Percentiles rank a stretch among this genome's conserved stretches.
phyloP scores from a whole-genome alignment of 306 rosid species.

The Vigna mungo region DNA sequence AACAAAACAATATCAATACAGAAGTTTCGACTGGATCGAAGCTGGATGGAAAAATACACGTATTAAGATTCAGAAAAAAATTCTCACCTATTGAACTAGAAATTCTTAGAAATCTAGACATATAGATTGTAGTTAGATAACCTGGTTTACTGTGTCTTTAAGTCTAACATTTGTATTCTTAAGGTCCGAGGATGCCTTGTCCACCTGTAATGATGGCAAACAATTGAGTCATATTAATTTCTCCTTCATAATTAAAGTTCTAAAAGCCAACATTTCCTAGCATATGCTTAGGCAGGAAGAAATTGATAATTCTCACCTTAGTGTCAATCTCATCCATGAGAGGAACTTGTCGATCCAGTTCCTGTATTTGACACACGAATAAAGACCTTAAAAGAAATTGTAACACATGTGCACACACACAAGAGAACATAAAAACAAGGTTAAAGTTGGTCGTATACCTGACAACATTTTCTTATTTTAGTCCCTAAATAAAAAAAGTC shows the following conservation, averaged over 20 bases:
- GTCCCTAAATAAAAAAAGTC: not conserved
- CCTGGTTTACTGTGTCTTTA: conserved; percentile 94
- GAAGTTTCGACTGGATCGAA: conserved; percentile 96
- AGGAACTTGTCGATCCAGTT: conserved; percentile 96
- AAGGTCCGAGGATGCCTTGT: conserved; percentile 90
- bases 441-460: not conserved
- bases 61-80: conserved; percentile 47
- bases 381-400: conserved; percentile 4
- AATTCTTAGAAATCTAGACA: conserved; percentile 20
- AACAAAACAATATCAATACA: conserved; percentile 92
- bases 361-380: conserved; percentile 60
- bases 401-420: not conserved
- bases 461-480: not conserved
- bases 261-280: not conserved
- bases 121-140: conserved; percentile 44
- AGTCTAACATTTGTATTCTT: conserved; percentile 97
- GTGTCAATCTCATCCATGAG: conserved; percentile 97
- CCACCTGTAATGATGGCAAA: conserved; percentile 67
- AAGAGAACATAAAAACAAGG: conserved; percentile 19
- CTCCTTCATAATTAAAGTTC: conserved; percentile 31
- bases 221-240: conserved; percentile 35
- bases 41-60: conserved; percentile 64
- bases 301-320: conserved; percentile 64
- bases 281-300: not conserved
- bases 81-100: conserved; percentile 5